Evolutionary conservation across 257 asterid genomes (phyloP).

Genomic region (Apocynum venetum): DNA sequence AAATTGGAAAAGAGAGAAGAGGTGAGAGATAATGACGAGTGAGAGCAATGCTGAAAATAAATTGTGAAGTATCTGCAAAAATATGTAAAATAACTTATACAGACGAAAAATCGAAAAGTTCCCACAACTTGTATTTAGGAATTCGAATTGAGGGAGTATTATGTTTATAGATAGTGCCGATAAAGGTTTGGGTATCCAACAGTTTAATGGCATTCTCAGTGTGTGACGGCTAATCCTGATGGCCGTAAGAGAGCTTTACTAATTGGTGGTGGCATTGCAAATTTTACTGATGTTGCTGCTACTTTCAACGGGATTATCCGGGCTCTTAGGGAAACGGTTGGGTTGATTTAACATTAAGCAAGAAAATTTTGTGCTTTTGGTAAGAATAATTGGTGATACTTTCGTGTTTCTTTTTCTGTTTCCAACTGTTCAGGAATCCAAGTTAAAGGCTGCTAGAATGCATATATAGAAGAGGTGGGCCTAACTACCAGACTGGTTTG

Average conservation of each 20-base stretch:
- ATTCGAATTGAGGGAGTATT: too few species aligned
- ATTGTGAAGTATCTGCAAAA: too few species aligned
- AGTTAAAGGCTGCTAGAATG: constrained; percentile 79
- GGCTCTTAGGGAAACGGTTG: constrained; percentile 85
- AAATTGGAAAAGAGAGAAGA: too few species aligned
- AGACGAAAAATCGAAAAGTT: too few species aligned
- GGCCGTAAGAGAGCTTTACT: constrained; percentile 89
- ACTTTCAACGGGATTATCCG: constrained; percentile 84
- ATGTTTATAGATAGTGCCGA: too few species aligned
- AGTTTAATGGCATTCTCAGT: constrained; percentile 34
- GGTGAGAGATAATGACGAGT: too few species aligned
- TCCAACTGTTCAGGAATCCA: constrained; percentile 48
- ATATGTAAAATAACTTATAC: too few species aligned
- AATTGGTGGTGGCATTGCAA: constrained; percentile 90
- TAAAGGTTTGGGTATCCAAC: not conserved
- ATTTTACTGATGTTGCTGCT: constrained; percentile 91
- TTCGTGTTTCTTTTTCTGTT: not conserved
- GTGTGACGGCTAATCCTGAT: constrained; percentile 91
- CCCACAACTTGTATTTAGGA: too few species aligned
- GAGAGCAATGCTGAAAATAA: too few species aligned
- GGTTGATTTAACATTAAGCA: constrained; percentile 11
- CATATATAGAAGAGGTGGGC: constrained; percentile 87
- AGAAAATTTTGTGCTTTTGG: not conserved
- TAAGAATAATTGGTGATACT: not conserved
- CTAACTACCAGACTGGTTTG: constrained; percentile 83